Evolutionary conservation across 139 green algal species (phyloP), one percentile per base, ranked within the genome.

Genomic region (Picochlorum sp.): DNA sequence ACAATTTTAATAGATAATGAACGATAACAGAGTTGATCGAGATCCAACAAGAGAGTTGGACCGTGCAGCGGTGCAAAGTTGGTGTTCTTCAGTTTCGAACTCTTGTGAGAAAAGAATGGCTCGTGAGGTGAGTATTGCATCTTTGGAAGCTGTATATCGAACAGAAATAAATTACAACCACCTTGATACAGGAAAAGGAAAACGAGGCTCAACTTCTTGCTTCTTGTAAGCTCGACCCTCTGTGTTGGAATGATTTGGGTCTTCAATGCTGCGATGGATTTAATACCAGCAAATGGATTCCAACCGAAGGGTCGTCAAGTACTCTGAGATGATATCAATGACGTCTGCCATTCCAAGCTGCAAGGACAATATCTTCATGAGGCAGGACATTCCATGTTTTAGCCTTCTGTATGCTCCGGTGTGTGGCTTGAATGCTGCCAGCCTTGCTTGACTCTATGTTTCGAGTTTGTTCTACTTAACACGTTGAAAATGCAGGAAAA

Each of bases 181-280:
- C 9, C 5, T 65, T 60, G 9, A 4, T 20, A 64, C 65, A 80
- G 74, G 66, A 24, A 20, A 2, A 49, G 72, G 4, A 56, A 74
- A n/a, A 77, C 70, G 73, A 74, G 67, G 34, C 76, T 55, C 20
- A 82, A 81, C 58, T 11, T 81, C 14, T 57, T 81, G 62, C 72
- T 81, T 6, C 28, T 82, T 6, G 47, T 63, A 5, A 73, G 79
- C 38, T 67, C 75, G 8, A 57, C 74, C 18, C 58, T 83, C n/a
- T 83, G 81, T 60, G 60, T 81, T 18, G 30, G 61, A 3, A 65
- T 83, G 1, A 83, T 70, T 20, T 83, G 68, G 68, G 62, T 28
- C 0, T 37, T 82, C 7, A 50, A 81, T 45, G 24, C n/a, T 24
- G 68, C 71, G 30, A 47, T 79, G n/a, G 20, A 26, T 6, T 51